Base-by-base conservation (phyloP, 108 stramenopile genomes). In the Aureococcus anophagefferens region DNA sequence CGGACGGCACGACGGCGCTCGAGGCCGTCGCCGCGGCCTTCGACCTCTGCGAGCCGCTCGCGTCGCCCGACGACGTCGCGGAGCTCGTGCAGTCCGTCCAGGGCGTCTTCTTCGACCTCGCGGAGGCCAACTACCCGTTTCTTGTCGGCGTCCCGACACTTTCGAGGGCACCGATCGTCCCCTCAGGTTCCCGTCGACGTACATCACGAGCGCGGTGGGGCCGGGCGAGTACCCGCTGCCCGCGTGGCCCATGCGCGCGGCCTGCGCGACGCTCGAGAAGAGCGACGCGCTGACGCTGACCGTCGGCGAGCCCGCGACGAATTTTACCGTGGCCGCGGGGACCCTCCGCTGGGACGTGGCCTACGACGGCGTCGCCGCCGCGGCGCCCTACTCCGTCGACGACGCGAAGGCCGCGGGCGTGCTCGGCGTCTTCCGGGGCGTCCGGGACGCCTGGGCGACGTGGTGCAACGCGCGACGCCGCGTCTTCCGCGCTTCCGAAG, bases 391-490 rank as follows among this genome's bases (percentile, higher is more conserved):
- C n/a, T n/a, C n/a, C n/a, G n/a, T n/a, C n/a, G n/a, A n/a, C n/a
- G n/a, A n/a, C n/a, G n/a, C n/a, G n/a, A n/a, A n/a, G n/a, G n/a
- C n/a, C n/a, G n/a, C n/a, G n/a, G n/a, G n/a, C n/a, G n/a, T 40
- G 7, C 4, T 11, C 37, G 37, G 7, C 37, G 7, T 40, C 37
- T 46, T 88, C 21, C 73, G 78, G 0, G 79, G 81, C 62, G 83
- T 86, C 5, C 68, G 79, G 32, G 78, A 79, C 40, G 85, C 84
- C 1, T 81, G 86, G 46, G 46, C 76, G 21, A 69, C 84, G 17
- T 89, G 88, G 88, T 84, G 81, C 76, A 89, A 89, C 64, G 80
- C 86, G 7, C 82, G 85, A 18, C 75, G 80, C 46, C 78, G 80
- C 35, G 72, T 83, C 7, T 31, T n/a, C n/a, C n/a, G n/a, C n/a